Evolutionary conservation across 2,329 filamentous ascomycete species (phyloP), one percentile per base, ranked within the genome.

Genomic region (Pestalotiopsis sp.): DNA sequence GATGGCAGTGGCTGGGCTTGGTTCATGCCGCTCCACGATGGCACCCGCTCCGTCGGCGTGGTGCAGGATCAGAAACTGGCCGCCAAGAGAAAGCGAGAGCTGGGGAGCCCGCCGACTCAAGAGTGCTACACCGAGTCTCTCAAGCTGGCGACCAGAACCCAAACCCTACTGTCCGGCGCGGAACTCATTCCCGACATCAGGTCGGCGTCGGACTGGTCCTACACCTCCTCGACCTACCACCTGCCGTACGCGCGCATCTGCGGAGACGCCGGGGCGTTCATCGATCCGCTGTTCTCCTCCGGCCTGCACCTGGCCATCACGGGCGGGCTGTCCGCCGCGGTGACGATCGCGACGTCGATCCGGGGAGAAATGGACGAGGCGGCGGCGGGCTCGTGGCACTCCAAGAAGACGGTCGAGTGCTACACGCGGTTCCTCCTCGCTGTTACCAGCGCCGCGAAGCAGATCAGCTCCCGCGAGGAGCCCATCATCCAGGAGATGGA

Each of bases 1-100:
- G 84, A 87, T 73, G 79, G 67, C 1, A 86, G 82, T 68, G 85
- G 85, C 13, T 87, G 85, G 85, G 74, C 69, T 14, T 87, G 85
- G 84, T 76, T 77, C 62, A 86, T 87, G 66, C 85, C 85, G 0
- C 74, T 87, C 1, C 84, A 86, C 72, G 76, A 86, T 70, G 82
- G 79, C 13, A 85, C 79, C 2, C 66, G 70, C 2, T 85, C 83
- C 0, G 79, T 85, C 0, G 83, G 83, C 13, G 73, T 85, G 6
- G 82, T 85, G 4, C 75, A 76, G 70, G 79, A 80, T 68, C 82
- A 85, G 73, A 73, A 82, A 7, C 38, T 82, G 4, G 72, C 76
- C 9, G 75, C 72, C 13, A 64, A 67, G 0, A 80, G 80, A 71
- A 85, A 83, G 77, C 74, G 73, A 39, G 73, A 72, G 4, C 45